These are phyloP conservation scores for Phytopythium chamaehyphon DNA, from an alignment of 352 stramenopile species.

Conservation along the genomic window DNA sequence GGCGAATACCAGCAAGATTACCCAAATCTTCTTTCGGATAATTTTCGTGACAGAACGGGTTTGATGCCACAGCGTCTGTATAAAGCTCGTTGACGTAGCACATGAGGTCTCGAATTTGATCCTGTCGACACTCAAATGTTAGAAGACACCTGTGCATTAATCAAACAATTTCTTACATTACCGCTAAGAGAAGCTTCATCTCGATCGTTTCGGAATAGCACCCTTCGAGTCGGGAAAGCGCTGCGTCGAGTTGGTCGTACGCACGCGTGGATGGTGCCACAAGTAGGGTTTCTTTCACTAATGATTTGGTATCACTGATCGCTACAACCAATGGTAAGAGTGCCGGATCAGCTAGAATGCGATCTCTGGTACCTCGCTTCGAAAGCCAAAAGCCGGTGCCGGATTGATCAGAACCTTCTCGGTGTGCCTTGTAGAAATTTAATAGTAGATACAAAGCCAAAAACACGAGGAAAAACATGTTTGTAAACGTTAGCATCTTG, in stretches of 20 bases:
- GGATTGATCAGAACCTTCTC: constrained; percentile 1
- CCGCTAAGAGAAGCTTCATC: constrained; percentile 22
- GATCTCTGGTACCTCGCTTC: neutral
- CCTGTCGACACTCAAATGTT: constrained; percentile 2
- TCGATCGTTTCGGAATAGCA: constrained; percentile 23
- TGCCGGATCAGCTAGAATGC: constrained; percentile 14
- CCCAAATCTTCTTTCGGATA: constrained; percentile 18
- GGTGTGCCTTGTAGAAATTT: constrained; percentile 3
- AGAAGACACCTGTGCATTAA: constrained; percentile 1
- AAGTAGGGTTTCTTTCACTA: constrained; percentile 20
- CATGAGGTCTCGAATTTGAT: constrained; percentile 34
- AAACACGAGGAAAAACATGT: constrained; percentile 22
- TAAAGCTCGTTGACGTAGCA: constrained; percentile 34
- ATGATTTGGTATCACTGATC: constrained; percentile 19
- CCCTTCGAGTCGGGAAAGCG: constrained; percentile 14
- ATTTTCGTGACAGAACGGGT: constrained; percentile 23
- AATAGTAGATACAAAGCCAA: constrained; percentile 14
- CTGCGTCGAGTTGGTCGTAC: constrained; percentile 17
- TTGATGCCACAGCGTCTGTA: constrained; percentile 41
- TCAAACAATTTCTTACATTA: constrained; percentile 9
- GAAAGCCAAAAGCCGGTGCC: neutral
- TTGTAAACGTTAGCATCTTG: constrained; percentile 41
- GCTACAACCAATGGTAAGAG: constrained; percentile 27
- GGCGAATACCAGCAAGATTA: constrained; percentile 19
- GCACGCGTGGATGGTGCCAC: constrained; percentile 27